phyloP scores from a whole-genome alignment of 768 basidiomycete genomes.

The Scleroderma bovista region DNA sequence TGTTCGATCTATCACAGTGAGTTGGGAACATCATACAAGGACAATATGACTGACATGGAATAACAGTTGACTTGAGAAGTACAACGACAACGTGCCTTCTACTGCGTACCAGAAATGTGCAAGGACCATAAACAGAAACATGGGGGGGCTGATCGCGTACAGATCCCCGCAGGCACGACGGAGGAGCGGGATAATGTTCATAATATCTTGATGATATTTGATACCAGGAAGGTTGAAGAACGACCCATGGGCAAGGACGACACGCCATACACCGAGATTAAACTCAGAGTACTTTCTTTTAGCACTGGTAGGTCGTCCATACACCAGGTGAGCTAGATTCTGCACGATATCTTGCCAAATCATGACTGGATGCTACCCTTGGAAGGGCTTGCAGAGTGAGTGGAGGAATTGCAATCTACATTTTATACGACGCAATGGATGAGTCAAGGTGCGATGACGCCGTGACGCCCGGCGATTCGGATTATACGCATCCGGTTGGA shows the following conservation, averaged over 20 bases:
- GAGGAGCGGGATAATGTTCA: conserved; percentile 6
- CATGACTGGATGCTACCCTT: not conserved
- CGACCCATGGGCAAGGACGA: conserved; percentile 13
- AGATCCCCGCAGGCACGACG: conserved; percentile 16
- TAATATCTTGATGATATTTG: conserved; percentile 1
- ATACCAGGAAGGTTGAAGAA: conserved; percentile 4
- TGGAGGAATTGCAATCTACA: not conserved
- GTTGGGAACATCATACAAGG: not conserved
- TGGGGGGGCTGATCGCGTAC: conserved; percentile 16
- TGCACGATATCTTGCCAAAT: not conserved
- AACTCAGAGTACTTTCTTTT: conserved; percentile 6
- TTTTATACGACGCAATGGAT: not conserved
- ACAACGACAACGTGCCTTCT: conserved; percentile 14
- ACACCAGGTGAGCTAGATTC: not conserved
- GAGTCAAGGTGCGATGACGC: too few relatives aligned
- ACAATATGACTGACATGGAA: conserved; percentile 12
- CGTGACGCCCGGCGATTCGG: too few relatives aligned
- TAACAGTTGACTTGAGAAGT: conserved; percentile 18
- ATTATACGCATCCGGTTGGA: too few relatives aligned
- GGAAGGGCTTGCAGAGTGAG: not conserved
- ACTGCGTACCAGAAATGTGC: conserved; percentile 15
- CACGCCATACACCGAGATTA: conserved; percentile 20
- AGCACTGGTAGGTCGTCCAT: not conserved
- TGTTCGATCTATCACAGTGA: conserved; percentile 17
- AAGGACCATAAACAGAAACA: conserved; percentile 10